Conservation (phyloP, 2,329 filamentous ascomycete species). For the Aspergillus alliaceus region DNA sequence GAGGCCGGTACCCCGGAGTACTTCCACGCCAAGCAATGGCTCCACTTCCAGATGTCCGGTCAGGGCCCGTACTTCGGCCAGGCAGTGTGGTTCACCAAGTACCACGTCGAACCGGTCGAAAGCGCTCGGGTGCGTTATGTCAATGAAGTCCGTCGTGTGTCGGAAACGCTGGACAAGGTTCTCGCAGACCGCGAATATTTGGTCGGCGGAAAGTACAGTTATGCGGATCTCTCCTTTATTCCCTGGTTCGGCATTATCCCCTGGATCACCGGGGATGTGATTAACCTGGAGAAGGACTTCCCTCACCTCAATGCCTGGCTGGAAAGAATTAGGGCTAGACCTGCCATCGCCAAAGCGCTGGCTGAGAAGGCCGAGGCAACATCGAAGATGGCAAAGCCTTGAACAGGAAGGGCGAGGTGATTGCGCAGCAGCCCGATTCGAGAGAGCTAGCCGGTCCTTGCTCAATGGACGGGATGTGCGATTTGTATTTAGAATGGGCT, state of each 20-base stretch:
- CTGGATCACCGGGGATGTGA: slow-evolving; percentile 3
- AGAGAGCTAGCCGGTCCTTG: neutral
- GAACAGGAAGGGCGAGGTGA: slow-evolving; percentile 16
- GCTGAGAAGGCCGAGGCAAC: slow-evolving; percentile 16
- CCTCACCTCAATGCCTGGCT: slow-evolving; percentile 32
- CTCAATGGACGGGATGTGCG: neutral
- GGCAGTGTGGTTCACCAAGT: slow-evolving; percentile 43
- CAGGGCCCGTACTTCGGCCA: slow-evolving; percentile 54
- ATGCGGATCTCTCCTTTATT: slow-evolving; percentile 44
- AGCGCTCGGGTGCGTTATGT: slow-evolving; percentile 47
- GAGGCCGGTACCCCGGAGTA: slow-evolving; percentile 31
- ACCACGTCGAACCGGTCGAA: slow-evolving; percentile 44
- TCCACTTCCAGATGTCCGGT: slow-evolving; percentile 47
- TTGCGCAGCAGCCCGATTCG: neutral
- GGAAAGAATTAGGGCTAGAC: slow-evolving; percentile 25
- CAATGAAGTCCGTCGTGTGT: slow-evolving; percentile 46
- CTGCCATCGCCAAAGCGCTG: slow-evolving; percentile 25
- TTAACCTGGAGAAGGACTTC: slow-evolving; percentile 32
- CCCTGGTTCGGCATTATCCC: slow-evolving; percentile 33
- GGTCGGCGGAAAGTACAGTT: slow-evolving; percentile 45
- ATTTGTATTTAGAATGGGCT: neutral
- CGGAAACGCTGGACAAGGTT: slow-evolving; percentile 44
- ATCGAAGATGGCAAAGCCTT: slow-evolving; percentile 14
- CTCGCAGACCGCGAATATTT: slow-evolving; percentile 40
- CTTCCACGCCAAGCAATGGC: slow-evolving; percentile 45